These are phyloP conservation scores for Xylariaceae sp. DNA, from an alignment of 2,329 filamentous ascomycete genomes.

Conservation along the genomic window DNA sequence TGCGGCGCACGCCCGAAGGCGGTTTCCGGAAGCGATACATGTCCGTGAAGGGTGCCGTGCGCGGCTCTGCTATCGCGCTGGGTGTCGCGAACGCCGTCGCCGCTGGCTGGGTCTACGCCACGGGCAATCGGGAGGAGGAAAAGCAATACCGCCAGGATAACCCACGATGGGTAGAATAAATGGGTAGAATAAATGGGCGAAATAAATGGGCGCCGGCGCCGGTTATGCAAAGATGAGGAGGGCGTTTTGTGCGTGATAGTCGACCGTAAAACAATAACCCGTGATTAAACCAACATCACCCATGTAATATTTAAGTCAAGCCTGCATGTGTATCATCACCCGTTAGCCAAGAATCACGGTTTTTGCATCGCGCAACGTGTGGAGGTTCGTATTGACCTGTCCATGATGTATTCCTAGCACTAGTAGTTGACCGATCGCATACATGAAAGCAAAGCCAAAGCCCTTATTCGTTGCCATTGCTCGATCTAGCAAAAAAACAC, in stretches of 20 bases:
- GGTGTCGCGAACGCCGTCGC: conserved; percentile 44
- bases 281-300: not conserved
- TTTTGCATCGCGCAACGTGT: not conserved
- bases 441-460: not conserved
- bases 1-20: conserved; percentile 40
- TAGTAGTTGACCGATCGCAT: not conserved
- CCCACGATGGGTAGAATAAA: conserved; percentile 45
- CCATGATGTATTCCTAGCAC: not conserved
- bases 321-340: not conserved
- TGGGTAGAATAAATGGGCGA: not conserved
- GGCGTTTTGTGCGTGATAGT: too few relatives aligned
- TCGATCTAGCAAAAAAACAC: not conserved
- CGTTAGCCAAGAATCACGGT: not conserved
- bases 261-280: too few relatives aligned
- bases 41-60: conserved; percentile 44
- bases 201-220: not conserved
- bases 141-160: conserved; percentile 42
- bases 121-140: conserved; percentile 46
- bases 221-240: not conserved
- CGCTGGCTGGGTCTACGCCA: conserved; percentile 48
- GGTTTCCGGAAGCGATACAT: conserved; percentile 35
- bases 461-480: not conserved
- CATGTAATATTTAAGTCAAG: not conserved
- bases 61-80: conserved; percentile 45
- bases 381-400: not conserved